Evolutionary conservation across 495 filamentous ascomycete species (phyloP).

Genomic region (Niebla homalea): DNA sequence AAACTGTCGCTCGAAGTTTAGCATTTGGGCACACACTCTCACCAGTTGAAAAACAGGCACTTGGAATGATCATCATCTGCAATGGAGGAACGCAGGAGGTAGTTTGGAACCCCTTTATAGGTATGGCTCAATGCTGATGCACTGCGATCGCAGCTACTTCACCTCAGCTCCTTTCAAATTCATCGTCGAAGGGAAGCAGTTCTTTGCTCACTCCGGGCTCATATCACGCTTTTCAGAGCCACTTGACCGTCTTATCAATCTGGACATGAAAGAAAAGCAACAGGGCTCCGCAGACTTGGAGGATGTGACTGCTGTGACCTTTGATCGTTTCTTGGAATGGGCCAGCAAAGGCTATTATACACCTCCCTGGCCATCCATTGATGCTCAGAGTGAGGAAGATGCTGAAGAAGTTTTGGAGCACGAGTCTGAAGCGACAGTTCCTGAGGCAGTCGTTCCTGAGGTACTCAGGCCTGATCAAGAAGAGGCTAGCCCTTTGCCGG

Average conservation of each 20-base stretch:
- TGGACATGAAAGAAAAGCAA: conserved; percentile 7
- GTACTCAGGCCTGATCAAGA: too few species aligned
- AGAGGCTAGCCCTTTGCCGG: too few species aligned
- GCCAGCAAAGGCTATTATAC: conserved; percentile 11
- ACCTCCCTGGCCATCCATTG: background rate
- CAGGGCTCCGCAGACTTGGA: conserved; percentile 5
- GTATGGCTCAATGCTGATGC: too few species aligned
- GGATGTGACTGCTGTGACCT: conserved; percentile 9
- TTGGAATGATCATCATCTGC: too few species aligned
- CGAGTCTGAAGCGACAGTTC: too few species aligned
- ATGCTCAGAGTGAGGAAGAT: background rate
- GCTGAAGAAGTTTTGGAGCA: background rate
- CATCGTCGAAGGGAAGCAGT: conserved; percentile 10
- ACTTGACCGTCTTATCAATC: conserved; percentile 12
- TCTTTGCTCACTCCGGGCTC: conserved; percentile 12
- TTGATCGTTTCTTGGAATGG: conserved; percentile 14
- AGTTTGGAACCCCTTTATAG: too few species aligned
- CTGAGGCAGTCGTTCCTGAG: too few species aligned
- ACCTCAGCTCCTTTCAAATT: conserved; percentile 13
- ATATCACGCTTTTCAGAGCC: conserved; percentile 9
- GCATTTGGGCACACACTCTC: too few species aligned
- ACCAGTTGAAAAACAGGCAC: too few species aligned
- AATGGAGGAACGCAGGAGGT: too few species aligned
- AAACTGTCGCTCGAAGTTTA: too few species aligned
- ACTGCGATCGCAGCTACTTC: conserved; percentile 4